Base-by-base conservation (phyloP, 2,329 filamentous ascomycete species). In the Cercospora berteroae region DNA sequence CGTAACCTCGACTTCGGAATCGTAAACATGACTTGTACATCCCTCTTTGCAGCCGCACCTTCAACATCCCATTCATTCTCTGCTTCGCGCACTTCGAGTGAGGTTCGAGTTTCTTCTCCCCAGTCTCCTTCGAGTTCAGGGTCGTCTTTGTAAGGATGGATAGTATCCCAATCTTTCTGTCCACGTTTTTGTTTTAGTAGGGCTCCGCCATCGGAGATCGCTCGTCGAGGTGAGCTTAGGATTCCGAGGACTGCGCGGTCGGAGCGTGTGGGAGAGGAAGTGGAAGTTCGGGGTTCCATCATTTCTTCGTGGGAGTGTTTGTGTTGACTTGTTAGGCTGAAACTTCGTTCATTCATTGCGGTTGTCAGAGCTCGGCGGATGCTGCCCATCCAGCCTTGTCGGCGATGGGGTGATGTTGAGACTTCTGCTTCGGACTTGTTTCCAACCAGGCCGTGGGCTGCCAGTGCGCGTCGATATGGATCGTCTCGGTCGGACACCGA, bases 1-100 rank as follows among this genome's bases (percentile, higher is more conserved):
- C 94, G 83, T 70, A 98, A 80, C 73, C 88, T 88, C 79, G 94
- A 90, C 78, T 90, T 93, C 2, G 95, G 94, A 68, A 97, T 93
- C 0, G 94, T 97, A 79, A 97, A 98, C 87, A 96, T 95, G 76
- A 85, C 80, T 64, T 83, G 83, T n/a, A 85, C 82, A 4, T 83
- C 81, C 5, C 83, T 73, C 23, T 79, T 76, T 60, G 80, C 79
- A 1, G 80, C 82, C 4, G 82, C 83, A 12, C 79, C 78, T 70
- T 85, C 83, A 1, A 85, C 81, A 62, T 85, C 82, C 83, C 83
- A 85, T 57, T 84, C 83, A 7, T 79, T 79, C 61, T 83, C 81
- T 2, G 72, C 74, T 52, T 72, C 62, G 10, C 66, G 68, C 20
- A 63, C 78, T 76, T 70, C 73, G 23, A 69, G 57, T 3, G 72